Evolutionary conservation across 2,329 filamentous ascomycete species (phyloP).

Genomic region (Epichloe coenophiala): DNA sequence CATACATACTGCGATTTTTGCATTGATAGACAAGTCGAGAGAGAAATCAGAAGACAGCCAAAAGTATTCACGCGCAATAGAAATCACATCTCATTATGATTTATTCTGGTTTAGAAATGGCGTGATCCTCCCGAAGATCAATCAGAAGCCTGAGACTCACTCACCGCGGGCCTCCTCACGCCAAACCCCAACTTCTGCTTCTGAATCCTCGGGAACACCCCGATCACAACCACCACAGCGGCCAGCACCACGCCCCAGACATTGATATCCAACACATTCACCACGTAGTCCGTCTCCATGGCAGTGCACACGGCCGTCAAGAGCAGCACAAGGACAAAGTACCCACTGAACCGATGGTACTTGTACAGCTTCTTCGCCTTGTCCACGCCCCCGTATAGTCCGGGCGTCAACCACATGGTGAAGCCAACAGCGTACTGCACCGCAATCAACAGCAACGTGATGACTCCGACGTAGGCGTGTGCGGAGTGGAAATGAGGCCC

Average conservation of each 20-base stretch:
- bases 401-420: slow-evolving; percentile 65
- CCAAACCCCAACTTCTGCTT: slow-evolving; percentile 46
- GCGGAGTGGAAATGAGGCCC: slow-evolving; percentile 64
- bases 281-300: slow-evolving; percentile 62
- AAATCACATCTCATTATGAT: neutral
- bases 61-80: no score
- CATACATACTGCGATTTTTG: no score
- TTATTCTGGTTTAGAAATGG: neutral
- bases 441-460: slow-evolving; percentile 55
- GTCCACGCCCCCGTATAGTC: slow-evolving; percentile 63
- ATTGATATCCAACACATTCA: slow-evolving; percentile 54
- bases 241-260: slow-evolving; percentile 64
- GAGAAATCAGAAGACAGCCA: no score
- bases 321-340: slow-evolving; percentile 55
- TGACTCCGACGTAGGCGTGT: slow-evolving; percentile 73
- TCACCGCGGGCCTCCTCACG: neutral
- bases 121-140: neutral
- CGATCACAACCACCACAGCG: slow-evolving; percentile 51
- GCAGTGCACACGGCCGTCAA: slow-evolving; percentile 63
- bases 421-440: slow-evolving; percentile 69
- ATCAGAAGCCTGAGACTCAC: neutral
- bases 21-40: no score
- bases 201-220: slow-evolving; percentile 67
- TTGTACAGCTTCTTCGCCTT: slow-evolving; percentile 79
- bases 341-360: slow-evolving; percentile 71